Conservation (phyloP, 1,284 basidiomycete genomes). For the Cryptococcus sp. region DNA sequence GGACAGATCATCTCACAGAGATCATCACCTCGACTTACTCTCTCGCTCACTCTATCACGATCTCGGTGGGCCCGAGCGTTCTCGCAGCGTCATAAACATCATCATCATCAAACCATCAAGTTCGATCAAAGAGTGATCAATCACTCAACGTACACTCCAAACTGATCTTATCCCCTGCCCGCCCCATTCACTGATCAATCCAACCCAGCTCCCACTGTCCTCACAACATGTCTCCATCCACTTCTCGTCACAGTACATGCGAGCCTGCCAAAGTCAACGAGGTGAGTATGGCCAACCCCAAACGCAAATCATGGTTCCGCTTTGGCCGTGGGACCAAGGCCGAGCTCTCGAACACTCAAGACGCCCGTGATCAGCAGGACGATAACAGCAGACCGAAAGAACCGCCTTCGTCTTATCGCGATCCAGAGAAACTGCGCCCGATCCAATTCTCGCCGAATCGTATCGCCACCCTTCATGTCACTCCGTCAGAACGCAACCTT, state of each 20-base stretch:
- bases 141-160: no score
- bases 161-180: no score
- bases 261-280: not conserved
- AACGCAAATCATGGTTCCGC: constrained; percentile 7
- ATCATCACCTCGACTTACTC: not conserved
- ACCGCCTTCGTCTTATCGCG: constrained; percentile 11
- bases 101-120: no score
- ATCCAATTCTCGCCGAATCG: constrained; percentile 37
- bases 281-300: not conserved
- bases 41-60: no score
- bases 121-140: no score
- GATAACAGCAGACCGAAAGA: not conserved
- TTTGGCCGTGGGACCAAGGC: not conserved
- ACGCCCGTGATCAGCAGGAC: not conserved
- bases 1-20: not conserved
- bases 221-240: no score
- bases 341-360: not conserved
- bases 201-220: not conserved
- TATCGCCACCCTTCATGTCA: constrained; percentile 38
- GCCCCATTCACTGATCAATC: no score
- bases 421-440: constrained; percentile 25
- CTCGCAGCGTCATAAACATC: no score
- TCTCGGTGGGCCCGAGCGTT: no score
- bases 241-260: no score
- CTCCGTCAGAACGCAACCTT: constrained; percentile 42